Evolutionary conservation across 352 stramenopile species (phyloP).

Genomic region (Globisporangium echinulatum): DNA sequence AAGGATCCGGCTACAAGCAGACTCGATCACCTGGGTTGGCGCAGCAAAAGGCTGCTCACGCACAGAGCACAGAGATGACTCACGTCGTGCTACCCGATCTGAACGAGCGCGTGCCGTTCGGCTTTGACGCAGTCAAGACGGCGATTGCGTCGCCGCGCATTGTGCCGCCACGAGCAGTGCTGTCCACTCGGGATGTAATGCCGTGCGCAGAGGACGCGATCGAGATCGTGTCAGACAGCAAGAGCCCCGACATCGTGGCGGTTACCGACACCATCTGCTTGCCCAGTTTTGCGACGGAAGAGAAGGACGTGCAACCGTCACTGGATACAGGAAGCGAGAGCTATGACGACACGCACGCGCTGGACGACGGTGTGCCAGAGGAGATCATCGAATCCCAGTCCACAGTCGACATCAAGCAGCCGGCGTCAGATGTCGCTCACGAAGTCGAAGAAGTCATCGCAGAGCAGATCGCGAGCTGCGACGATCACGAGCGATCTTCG

Average conservation of each 20-base stretch:
- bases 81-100: conserved; percentile 14
- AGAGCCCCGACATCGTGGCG: too few relatives aligned
- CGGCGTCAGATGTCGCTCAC: not conserved
- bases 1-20: conserved; percentile 12
- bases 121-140: conserved; percentile 15
- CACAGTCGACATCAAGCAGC: not conserved
- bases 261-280: too few relatives aligned
- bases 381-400: conserved; percentile 4
- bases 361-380: conserved; percentile 9
- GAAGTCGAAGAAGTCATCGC: conserved; percentile 10
- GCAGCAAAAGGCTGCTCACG: conserved; percentile 1
- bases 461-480: conserved; percentile 5
- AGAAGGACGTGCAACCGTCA: too few relatives aligned
- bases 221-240: too few relatives aligned
- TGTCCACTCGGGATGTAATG: too few relatives aligned
- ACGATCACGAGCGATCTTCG: not conserved
- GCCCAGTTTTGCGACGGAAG: too few relatives aligned
- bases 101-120: conserved; percentile 18
- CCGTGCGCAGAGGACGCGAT: not conserved
- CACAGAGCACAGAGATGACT: not conserved
- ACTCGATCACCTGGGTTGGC: not conserved
- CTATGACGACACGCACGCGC: conserved; percentile 4
- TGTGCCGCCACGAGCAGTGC: not conserved
- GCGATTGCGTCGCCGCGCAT: not conserved
- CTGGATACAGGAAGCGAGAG: not conserved